Conservation (phyloP, 139 green algal genomes). For the Micractinium conductrix region DNA sequence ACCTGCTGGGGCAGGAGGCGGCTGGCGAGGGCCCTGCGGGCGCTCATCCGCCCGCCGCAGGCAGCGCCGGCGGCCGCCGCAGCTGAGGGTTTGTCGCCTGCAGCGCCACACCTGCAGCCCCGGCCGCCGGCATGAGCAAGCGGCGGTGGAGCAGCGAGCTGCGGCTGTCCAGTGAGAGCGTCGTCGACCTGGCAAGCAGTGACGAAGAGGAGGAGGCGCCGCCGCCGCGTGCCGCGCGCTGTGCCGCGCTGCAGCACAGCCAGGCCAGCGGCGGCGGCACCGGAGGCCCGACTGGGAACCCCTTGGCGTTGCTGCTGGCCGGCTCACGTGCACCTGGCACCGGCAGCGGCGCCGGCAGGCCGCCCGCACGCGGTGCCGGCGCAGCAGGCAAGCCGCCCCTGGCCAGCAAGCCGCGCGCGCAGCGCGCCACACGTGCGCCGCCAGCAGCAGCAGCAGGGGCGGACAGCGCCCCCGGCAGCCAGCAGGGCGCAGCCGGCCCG, state of each 20-base stretch:
- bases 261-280: neutral
- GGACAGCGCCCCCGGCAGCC: neutral
- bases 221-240: neutral
- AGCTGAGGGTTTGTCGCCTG: too few species aligned
- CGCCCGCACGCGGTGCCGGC: neutral
- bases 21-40: neutral
- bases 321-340: neutral
- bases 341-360: neutral
- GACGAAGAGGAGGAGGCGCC: slow-evolving; percentile 2
- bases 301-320: slow-evolving; percentile 10
- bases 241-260: slow-evolving; percentile 1
- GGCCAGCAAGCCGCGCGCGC: too few species aligned
- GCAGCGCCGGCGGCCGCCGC: too few species aligned
- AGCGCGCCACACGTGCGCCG: too few species aligned
- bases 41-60: neutral
- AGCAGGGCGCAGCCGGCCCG: neutral
- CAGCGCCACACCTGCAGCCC: neutral
- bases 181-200: neutral
- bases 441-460: too few species aligned
- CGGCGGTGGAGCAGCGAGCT: neutral
- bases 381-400: neutral
- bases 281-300: neutral
- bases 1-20: slow-evolving; percentile 8
- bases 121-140: slow-evolving; percentile 7
- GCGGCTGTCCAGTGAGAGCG: neutral